A percentile compares a stretch with the other conserved stretches of the same genome.
Evolutionary conservation across 2,329 filamentous ascomycete species (phyloP).

Genomic region (Sporothrix globosa): DNA sequence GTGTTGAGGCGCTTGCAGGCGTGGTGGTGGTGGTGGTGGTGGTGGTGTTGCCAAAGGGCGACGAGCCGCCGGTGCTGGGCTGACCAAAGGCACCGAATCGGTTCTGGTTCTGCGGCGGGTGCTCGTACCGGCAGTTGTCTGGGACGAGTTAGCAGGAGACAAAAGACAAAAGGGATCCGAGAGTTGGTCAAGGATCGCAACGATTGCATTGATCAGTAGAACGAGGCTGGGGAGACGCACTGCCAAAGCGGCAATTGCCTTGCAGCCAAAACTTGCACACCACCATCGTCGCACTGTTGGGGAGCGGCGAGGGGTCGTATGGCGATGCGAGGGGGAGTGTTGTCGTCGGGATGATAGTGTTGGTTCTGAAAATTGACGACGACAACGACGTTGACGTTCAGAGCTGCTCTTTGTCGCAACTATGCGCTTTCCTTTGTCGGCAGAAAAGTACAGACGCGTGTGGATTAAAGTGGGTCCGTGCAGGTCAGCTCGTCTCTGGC

Average conservation of each 20-base stretch:
- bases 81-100: conserved; percentile 55
- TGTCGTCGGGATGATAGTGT: background rate
- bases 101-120: conserved; percentile 55
- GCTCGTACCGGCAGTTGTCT: conserved; percentile 61
- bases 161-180: background rate
- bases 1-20: background rate
- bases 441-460: conserved; percentile 29
- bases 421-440: conserved; percentile 9
- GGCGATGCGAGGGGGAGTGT: background rate
- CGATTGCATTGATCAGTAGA: too few species aligned
- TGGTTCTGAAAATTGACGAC: too few species aligned
- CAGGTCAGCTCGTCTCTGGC: background rate
- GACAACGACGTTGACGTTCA: background rate
- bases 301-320: background rate
- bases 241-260: conserved; percentile 57
- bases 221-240: conserved; percentile 44
- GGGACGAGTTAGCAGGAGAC: background rate
- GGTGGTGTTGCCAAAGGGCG: background rate
- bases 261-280: conserved; percentile 56
- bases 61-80: conserved; percentile 29
- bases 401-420: background rate
- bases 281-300: conserved; percentile 31
- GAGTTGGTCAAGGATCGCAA: background rate
- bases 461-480: conserved; percentile 16
- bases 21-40: background rate